Conservation (phyloP, 768 basidiomycete genomes). For the Lactarius sanguifluus region DNA sequence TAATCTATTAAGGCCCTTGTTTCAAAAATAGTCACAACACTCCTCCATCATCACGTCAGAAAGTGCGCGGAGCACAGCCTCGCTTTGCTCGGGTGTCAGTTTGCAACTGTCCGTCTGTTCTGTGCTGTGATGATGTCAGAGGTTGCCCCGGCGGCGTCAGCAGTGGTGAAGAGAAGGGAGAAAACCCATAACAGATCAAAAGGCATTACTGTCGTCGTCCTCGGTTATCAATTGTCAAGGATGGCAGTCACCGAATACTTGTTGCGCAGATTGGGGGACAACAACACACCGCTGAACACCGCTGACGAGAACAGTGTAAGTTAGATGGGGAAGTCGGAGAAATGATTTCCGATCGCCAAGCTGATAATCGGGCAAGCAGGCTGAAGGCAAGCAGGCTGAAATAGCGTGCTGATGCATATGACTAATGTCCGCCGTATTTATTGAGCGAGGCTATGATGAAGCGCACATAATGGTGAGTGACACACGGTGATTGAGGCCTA, state of each 20-base stretch:
- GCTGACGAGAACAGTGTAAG: too few relatives aligned
- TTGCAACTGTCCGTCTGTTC: background rate
- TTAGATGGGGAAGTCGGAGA: too few relatives aligned
- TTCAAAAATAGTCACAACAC: background rate
- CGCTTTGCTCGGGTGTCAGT: background rate
- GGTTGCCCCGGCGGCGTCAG: background rate
- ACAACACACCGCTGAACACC: too few relatives aligned
- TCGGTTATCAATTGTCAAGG: too few relatives aligned
- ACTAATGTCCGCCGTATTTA: background rate
- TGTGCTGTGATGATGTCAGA: background rate
- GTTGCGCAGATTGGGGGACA: too few relatives aligned
- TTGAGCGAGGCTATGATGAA: too few relatives aligned
- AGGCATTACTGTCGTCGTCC: background rate
- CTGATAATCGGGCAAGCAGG: background rate
- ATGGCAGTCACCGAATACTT: background rate
- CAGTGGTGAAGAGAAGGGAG: background rate
- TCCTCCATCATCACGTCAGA: background rate
- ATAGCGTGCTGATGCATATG: background rate
- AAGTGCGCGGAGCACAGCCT: background rate
- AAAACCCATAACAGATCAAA: background rate
- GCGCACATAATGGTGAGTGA: background rate
- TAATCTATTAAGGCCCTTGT: background rate
- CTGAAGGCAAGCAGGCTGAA: background rate
- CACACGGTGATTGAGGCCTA: background rate
- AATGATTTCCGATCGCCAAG: background rate